Conservation (phyloP, 78 protist genomes). For the Polysphondylium violaceum region DNA sequence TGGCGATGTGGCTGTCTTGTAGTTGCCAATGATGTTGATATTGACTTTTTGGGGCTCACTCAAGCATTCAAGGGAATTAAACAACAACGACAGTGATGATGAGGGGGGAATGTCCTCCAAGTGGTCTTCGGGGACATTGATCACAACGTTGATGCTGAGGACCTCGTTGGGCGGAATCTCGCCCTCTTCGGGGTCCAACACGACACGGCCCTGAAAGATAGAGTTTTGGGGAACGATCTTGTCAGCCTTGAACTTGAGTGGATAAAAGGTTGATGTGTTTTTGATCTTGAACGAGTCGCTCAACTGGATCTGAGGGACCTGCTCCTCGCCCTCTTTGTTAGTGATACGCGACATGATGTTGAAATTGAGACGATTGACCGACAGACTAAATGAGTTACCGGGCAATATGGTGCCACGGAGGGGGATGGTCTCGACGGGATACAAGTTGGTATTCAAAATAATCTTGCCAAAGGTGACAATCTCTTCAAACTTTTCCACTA, state of each 20-base stretch:
- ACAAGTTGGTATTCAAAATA: slow-evolving; percentile 25
- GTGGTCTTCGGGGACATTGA: background rate
- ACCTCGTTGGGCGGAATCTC: slow-evolving; percentile 64
- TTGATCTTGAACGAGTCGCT: slow-evolving; percentile 60
- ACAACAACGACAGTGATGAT: background rate
- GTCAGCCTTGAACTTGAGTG: slow-evolving; percentile 26
- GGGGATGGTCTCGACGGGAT: slow-evolving; percentile 56
- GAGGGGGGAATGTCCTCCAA: slow-evolving; percentile 61
- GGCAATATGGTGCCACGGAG: slow-evolving; percentile 35
- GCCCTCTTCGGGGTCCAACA: slow-evolving; percentile 22
- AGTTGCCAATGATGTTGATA: slow-evolving; percentile 35
- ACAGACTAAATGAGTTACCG: slow-evolving; percentile 48
- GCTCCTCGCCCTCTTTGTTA: slow-evolving; percentile 52
- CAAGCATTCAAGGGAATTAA: slow-evolving; percentile 33
- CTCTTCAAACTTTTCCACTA: slow-evolving; percentile 35
- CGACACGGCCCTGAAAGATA: background rate
- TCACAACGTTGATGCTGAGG: slow-evolving; percentile 8
- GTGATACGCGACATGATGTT: slow-evolving; percentile 48
- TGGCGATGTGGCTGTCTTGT: slow-evolving; percentile 41
- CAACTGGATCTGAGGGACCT: background rate
- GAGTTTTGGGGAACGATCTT: background rate
- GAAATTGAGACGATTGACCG: slow-evolving; percentile 32
- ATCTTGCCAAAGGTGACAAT: slow-evolving; percentile 32
- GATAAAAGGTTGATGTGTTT: slow-evolving; percentile 21
- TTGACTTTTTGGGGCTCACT: slow-evolving; percentile 52